phyloP scores from a whole-genome alignment of 768 basidiomycete species.

The Multifurca ochricompacta region DNA sequence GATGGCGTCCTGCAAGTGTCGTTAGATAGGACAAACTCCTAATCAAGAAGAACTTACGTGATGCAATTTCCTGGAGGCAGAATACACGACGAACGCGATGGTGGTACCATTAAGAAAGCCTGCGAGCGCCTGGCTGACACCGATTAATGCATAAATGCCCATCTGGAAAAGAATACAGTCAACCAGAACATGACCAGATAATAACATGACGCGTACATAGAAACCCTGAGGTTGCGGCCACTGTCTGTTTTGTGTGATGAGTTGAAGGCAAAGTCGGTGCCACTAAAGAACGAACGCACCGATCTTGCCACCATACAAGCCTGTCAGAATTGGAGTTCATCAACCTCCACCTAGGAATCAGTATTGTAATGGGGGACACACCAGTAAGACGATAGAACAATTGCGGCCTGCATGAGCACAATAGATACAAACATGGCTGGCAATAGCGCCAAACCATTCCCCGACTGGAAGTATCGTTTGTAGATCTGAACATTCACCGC shows the following conservation, averaged over 20 bases:
- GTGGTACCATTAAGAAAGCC: constrained; percentile 60
- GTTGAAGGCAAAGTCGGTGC: not conserved
- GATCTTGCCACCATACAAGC: constrained; percentile 83
- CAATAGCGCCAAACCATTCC: constrained; percentile 53
- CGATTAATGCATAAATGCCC: constrained; percentile 72
- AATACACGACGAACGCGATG: constrained; percentile 64
- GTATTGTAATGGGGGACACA: constrained; percentile 27
- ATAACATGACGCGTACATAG: constrained; percentile 46
- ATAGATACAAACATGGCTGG: constrained; percentile 59
- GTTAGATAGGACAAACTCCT: not conserved
- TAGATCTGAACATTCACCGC: constrained; percentile 51
- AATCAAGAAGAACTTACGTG: constrained; percentile 30
- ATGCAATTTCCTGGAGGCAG: constrained; percentile 67
- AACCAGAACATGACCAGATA: not conserved
- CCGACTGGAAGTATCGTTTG: constrained; percentile 59
- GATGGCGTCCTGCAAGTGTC: constrained; percentile 44
- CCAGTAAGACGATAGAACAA: constrained; percentile 72
- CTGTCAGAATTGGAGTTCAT: constrained; percentile 27
- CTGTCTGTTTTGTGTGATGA: constrained; percentile 31
- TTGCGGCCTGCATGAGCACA: constrained; percentile 58
- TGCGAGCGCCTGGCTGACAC: constrained; percentile 59
- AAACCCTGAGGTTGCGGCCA: constrained; percentile 57
- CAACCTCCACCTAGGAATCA: constrained; percentile 5
- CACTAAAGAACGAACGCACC: constrained; percentile 32
- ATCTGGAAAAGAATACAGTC: constrained; percentile 41